Conservation (phyloP, 805 yeast species). For the Starmerella etchellsii region DNA sequence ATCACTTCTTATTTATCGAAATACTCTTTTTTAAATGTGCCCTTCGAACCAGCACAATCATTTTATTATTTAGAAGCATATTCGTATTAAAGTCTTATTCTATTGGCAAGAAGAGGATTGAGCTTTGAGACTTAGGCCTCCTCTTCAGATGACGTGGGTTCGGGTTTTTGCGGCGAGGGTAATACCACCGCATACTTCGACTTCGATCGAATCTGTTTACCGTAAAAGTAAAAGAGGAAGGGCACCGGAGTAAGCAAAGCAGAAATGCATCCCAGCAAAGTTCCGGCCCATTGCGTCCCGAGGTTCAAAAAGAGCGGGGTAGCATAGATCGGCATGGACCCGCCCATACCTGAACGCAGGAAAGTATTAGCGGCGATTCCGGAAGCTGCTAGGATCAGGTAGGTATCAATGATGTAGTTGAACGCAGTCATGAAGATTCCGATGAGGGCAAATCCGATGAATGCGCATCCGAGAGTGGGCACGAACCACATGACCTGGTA, state of each 20-base stretch:
- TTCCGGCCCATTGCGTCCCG: conserved; percentile 71
- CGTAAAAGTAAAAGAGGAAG: conserved; percentile 46
- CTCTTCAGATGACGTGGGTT: too few relatives aligned
- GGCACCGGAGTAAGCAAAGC: conserved; percentile 53
- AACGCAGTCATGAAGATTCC: conserved; percentile 46
- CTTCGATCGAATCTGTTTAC: conserved; percentile 40
- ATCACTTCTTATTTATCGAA: too few relatives aligned
- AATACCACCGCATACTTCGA: conserved; percentile 49
- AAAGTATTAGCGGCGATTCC: conserved; percentile 59
- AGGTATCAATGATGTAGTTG: conserved; percentile 50
- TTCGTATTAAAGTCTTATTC: too few relatives aligned
- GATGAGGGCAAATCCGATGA: conserved; percentile 42
- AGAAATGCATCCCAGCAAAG: conserved; percentile 52
- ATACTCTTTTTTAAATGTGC: too few relatives aligned
- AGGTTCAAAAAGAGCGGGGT: conserved; percentile 52
- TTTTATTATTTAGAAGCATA: too few relatives aligned
- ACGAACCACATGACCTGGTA: conserved; percentile 52
- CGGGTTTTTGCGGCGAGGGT: too few relatives aligned
- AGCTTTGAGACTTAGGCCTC: too few relatives aligned
- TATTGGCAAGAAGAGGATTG: too few relatives aligned
- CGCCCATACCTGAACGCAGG: conserved; percentile 54
- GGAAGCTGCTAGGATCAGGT: conserved; percentile 44
- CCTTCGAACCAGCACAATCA: too few relatives aligned
- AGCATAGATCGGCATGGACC: conserved; percentile 61
- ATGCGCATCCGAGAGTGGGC: conserved; percentile 42